Conservation (phyloP, 2,329 filamentous ascomycete genomes). For the Epichloe brachyelytri region DNA sequence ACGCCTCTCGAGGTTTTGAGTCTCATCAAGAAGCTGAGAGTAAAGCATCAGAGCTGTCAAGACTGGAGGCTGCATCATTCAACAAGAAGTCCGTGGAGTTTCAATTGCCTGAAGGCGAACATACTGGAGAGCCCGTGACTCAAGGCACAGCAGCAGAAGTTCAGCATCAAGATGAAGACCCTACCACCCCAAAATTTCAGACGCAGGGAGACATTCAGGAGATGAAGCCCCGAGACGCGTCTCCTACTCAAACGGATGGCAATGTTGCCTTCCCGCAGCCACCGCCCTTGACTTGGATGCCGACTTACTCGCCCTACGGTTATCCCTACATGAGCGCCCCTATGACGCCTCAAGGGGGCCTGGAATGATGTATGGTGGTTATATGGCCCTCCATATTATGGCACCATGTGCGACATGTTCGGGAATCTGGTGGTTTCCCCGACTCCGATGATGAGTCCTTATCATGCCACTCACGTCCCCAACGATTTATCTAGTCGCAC, state of each 20-base stretch:
- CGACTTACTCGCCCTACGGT: conserved; percentile 7
- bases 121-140: background rate
- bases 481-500: background rate
- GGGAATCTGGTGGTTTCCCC: conserved; percentile 11
- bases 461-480: background rate
- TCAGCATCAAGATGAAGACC: background rate
- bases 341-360: conserved; percentile 11
- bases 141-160: background rate
- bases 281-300: conserved; percentile 10
- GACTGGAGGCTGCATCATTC: background rate
- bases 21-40: background rate
- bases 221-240: background rate
- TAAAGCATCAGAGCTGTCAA: background rate
- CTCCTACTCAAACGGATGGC: background rate
- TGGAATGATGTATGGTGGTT: conserved; percentile 12
- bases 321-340: conserved; percentile 10
- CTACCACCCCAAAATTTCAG: conserved; percentile 1
- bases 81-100: conserved; percentile 8
- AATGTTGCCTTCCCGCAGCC: background rate
- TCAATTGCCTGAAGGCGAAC: background rate
- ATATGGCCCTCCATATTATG: conserved; percentile 10
- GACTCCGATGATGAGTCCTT: conserved; percentile 11
- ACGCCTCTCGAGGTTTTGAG: background rate
- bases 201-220: background rate
- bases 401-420: conserved; percentile 11